A percentile compares a stretch with the other conserved stretches of the same genome.
Evolutionary conservation across 139 green algal genomes (phyloP).

Genomic region (Bryopsis sp.): DNA sequence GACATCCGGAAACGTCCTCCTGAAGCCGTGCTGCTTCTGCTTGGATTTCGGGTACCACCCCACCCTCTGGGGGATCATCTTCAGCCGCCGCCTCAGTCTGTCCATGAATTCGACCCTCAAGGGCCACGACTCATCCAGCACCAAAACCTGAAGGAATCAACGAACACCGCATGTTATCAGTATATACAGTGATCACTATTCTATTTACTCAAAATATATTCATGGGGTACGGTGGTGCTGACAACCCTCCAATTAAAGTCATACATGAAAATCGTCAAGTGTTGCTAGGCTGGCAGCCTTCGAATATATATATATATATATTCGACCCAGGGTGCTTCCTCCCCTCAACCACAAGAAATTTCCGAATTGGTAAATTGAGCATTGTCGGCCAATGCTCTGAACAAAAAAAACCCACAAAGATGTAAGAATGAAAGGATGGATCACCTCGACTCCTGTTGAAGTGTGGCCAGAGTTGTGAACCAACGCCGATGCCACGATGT

Average conservation of each 20-base stretch:
- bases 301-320: too few relatives aligned
- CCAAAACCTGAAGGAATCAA: not conserved
- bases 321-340: too few relatives aligned
- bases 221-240: too few relatives aligned
- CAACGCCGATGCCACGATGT: conserved; percentile 45
- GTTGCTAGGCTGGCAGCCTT: too few relatives aligned
- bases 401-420: not conserved
- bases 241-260: too few relatives aligned
- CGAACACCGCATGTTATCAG: not conserved
- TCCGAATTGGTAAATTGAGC: not conserved
- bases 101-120: not conserved
- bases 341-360: not conserved
- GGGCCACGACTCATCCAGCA: not conserved
- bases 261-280: too few relatives aligned
- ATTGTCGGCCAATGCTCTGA: not conserved
- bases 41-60: conserved; percentile 41
- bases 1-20: not conserved
- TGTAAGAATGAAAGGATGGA: not conserved
- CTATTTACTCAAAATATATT: too few relatives aligned
- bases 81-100: not conserved
- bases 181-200: too few relatives aligned
- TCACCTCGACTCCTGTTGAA: conserved; percentile 62
- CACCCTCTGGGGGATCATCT: conserved; percentile 17
- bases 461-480: conserved; percentile 68
- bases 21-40: not conserved